Conservation (phyloP, 345 rosid species). For the Sonneratia caseolaris region DNA sequence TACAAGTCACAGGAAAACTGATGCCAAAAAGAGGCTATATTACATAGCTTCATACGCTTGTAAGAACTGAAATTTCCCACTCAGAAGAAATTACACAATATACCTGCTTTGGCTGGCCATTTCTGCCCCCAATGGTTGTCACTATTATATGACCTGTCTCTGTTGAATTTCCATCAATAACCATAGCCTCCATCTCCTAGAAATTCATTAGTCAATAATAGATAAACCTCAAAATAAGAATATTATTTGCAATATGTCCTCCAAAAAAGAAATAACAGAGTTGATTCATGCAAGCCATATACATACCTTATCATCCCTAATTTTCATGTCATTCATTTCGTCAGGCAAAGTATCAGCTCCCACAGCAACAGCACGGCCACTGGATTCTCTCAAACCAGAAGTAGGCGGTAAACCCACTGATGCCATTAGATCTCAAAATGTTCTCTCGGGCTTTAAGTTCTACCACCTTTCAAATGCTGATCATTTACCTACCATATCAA, state of each 20-base stretch:
- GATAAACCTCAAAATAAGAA: neutral
- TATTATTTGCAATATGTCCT: neutral
- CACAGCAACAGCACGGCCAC: slow-evolving; percentile 15
- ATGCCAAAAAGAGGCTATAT: neutral
- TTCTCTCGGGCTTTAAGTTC: slow-evolving; percentile 1
- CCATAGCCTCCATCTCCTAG: slow-evolving; percentile 89
- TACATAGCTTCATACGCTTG: neutral
- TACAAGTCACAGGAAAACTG: neutral
- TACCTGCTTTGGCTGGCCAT: slow-evolving; percentile 97
- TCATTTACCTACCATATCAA: slow-evolving; percentile 5
- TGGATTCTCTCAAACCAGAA: slow-evolving; percentile 23
- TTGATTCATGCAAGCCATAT: neutral
- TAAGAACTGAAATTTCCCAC: neutral
- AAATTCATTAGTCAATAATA: slow-evolving; percentile 9
- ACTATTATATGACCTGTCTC: slow-evolving; percentile 95
- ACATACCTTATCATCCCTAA: slow-evolving; percentile 32
- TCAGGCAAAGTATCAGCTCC: slow-evolving; percentile 30
- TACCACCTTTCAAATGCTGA: neutral
- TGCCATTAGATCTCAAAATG: slow-evolving; percentile 21
- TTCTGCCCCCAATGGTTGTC: slow-evolving; percentile 92
- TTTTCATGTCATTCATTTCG: slow-evolving; percentile 40
- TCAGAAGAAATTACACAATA: neutral
- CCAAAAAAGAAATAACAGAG: neutral
- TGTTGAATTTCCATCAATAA: slow-evolving; percentile 79
- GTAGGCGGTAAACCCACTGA: slow-evolving; percentile 22